phyloP scores from a whole-genome alignment of 78 protist species.

The Bigelowiella natans region DNA sequence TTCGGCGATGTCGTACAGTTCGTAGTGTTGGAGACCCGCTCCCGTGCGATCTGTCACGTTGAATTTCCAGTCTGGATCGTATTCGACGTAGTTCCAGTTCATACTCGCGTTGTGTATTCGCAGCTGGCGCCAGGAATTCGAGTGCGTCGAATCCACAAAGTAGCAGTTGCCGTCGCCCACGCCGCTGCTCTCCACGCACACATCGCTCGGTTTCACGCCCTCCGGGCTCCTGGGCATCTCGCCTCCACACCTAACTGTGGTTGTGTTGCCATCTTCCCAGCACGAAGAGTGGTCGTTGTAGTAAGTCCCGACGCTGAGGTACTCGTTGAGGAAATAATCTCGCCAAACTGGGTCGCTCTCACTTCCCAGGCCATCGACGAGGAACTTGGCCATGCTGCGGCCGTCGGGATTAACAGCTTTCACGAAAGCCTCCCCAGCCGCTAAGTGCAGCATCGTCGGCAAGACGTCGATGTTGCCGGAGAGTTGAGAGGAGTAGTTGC shows the following conservation, averaged over 20 bases:
- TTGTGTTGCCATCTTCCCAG: no score
- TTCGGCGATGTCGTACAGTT: constrained; percentile 1
- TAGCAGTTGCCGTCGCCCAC: constrained; percentile 22
- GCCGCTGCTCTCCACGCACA: neutral
- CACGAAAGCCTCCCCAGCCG: no score
- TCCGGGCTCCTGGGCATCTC: neutral
- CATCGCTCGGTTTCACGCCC: neutral
- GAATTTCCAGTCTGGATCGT: no score
- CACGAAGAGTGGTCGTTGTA: neutral
- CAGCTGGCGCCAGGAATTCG: constrained; percentile 22
- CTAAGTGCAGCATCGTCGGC: no score
- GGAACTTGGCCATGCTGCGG: no score
- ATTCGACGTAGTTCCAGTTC: constrained; percentile 4
- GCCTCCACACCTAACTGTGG: no score
- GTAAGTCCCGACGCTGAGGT: neutral
- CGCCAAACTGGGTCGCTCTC: neutral
- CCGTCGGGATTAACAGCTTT: no score
- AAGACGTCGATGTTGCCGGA: neutral
- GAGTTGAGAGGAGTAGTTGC: neutral
- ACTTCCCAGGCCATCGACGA: no score
- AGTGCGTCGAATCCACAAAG: neutral
- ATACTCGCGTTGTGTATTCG: constrained; percentile 17
- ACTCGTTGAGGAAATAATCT: neutral
- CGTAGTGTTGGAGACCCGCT: neutral
- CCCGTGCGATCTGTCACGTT: constrained; percentile 2